Percentiles rank a stretch among this genome's conserved stretches.
Conservation (phyloP, 2,329 filamentous ascomycete genomes). For the Aureobasidium melanogenum region DNA sequence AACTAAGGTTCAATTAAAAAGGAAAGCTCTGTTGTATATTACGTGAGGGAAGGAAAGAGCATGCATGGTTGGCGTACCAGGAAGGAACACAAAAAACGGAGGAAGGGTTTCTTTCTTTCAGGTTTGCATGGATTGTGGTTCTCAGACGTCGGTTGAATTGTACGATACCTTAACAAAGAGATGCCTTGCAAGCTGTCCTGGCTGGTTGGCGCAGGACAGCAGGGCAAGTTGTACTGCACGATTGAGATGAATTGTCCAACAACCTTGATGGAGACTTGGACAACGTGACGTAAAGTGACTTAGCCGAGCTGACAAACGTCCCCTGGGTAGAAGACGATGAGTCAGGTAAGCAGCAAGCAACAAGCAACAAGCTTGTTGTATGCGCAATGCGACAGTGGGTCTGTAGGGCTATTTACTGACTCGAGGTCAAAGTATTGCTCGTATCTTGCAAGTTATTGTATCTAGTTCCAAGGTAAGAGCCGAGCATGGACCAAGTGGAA, state of each 20-base stretch:
- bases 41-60: neutral
- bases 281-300: neutral
- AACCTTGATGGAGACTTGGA: neutral
- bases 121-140: neutral
- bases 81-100: neutral
- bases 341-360: neutral
- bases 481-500: neutral
- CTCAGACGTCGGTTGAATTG: neutral
- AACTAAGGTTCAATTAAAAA: conserved; percentile 67
- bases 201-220: neutral
- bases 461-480: neutral
- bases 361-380: neutral
- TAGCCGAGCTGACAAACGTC: neutral
- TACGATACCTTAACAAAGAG: neutral
- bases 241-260: neutral
- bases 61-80: neutral
- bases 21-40: neutral
- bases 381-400: neutral
- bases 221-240: neutral
- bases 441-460: neutral
- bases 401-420: neutral
- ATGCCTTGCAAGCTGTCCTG: neutral
- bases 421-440: neutral
- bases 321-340: too few relatives aligned
- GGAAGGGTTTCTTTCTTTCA: neutral